Base-by-base conservation (phyloP, 2,329 filamentous ascomycete species). In the Nannizziopsis barbatae region DNA sequence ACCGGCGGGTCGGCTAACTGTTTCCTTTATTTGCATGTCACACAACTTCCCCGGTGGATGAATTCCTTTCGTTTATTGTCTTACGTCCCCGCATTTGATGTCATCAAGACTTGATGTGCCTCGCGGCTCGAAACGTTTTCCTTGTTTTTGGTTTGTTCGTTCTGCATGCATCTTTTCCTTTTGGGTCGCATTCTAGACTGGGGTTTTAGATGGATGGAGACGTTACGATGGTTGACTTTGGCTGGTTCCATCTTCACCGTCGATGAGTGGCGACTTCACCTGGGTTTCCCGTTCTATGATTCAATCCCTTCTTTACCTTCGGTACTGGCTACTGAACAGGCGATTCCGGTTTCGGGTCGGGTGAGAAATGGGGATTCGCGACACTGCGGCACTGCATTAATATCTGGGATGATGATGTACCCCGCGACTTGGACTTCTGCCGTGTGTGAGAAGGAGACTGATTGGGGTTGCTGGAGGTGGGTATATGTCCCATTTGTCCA, bases 51-150 rank as follows among this genome's bases (percentile, higher is more conserved):
- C 58, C 57, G 58, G 60, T 53, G 57, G 59, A 62, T 59, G 59
- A 58, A 57, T 55, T 58, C 57, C 53, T 61, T 65, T 53, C 22
- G 32, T 42, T 49, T 52, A 40, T 47, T 47, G 45, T 47, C 47
- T 64, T 55, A 59, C 56, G 57, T 62, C 64, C 11, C 62, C 61
- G 58, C 62, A 65, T 68, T 65, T 65, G 48, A 66, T 65, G 63
- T 70, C 65, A 66, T 65, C 62, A 71, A 71, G 68, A 71, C 63
- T 58, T 65, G 67, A 67, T 66, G 55, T 63, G 69, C 69, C 69
- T 71, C 69, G 58, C 69, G 69, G 69, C 69, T 63, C 61, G 62
- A 64, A 65, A 67, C 65, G 66, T 63, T 51, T 47, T 42, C 12
- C 40, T 36, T 18, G 27, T 52, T 57, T 57, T 56, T 48, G 4